A percentile compares a stretch with the other conserved stretches of the same genome.
These are phyloP conservation scores for Suillus brevipes DNA, from an alignment of 768 basidiomycete genomes.

Conservation along the genomic window DNA sequence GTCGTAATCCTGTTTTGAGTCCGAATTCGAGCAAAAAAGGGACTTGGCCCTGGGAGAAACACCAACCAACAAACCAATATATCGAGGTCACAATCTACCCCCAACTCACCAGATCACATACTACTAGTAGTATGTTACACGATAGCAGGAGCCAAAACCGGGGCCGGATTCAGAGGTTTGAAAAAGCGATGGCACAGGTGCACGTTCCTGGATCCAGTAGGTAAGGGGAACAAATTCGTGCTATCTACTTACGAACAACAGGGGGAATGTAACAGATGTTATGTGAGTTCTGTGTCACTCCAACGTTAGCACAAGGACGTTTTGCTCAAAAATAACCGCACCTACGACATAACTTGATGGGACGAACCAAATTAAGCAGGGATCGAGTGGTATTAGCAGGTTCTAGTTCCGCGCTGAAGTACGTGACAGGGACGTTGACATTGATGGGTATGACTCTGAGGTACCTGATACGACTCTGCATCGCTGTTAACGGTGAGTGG, in stretches of 20 bases:
- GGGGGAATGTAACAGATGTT: not conserved
- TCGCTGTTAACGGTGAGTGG: not conserved
- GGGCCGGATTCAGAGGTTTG: not conserved
- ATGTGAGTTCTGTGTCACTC: not conserved
- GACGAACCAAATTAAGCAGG: not conserved
- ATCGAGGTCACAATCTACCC: not conserved
- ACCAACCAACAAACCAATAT: not conserved
- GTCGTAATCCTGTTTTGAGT: not conserved
- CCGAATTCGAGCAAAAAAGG: not conserved
- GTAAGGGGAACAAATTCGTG: not conserved
- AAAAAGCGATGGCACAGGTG: not conserved
- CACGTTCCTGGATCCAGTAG: not conserved
- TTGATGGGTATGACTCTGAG: not conserved
- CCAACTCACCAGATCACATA: not conserved
- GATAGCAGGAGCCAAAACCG: not conserved
- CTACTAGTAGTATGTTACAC: not conserved
- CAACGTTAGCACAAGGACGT: not conserved
- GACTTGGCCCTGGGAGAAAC: not conserved
- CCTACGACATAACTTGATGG: not conserved
- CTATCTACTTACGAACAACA: not conserved
- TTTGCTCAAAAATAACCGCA: not conserved
- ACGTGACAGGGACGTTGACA: not conserved
- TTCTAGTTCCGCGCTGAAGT: not conserved
- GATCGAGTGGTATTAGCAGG: not conserved
- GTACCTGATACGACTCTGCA: not conserved